These are phyloP conservation scores for Ailanthus altissimus DNA, from an alignment of 345 rosid genomes.

Conservation along the genomic window DNA sequence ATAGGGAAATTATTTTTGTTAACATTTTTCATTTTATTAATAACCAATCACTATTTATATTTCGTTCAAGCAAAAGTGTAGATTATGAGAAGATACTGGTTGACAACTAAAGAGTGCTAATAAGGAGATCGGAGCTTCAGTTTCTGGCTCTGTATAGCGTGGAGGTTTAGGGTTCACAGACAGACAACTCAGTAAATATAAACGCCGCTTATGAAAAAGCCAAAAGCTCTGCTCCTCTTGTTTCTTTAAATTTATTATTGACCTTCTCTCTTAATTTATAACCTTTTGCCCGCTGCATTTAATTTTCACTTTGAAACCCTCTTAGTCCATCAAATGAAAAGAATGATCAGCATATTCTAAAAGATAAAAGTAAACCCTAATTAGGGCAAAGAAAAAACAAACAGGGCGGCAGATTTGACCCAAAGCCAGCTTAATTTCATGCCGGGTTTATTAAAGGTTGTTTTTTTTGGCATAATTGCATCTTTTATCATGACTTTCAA, in stretches of 20 bases:
- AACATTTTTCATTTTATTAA: no score
- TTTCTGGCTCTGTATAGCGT: not conserved
- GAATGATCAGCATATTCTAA: not conserved
- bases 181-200: conserved; percentile 3
- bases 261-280: no score
- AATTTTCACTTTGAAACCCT: not conserved
- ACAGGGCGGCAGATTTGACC: not conserved
- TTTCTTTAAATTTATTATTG: no score
- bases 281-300: no score
- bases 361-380: not conserved
- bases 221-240: no score
- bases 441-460: conserved; percentile 18
- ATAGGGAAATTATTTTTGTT: no score
- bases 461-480: not conserved
- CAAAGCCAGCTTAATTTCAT: conserved; percentile 5
- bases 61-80: no score
- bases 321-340: not conserved
- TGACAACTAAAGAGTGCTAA: no score
- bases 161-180: not conserved
- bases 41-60: no score
- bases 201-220: not conserved
- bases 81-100: no score
- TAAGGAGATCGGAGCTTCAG: no score
- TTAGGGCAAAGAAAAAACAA: not conserved
- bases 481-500: not conserved